These are phyloP conservation scores for Amaranthus cruentus DNA, from an alignment of 148 eudicot species.

Conservation along the genomic window DNA sequence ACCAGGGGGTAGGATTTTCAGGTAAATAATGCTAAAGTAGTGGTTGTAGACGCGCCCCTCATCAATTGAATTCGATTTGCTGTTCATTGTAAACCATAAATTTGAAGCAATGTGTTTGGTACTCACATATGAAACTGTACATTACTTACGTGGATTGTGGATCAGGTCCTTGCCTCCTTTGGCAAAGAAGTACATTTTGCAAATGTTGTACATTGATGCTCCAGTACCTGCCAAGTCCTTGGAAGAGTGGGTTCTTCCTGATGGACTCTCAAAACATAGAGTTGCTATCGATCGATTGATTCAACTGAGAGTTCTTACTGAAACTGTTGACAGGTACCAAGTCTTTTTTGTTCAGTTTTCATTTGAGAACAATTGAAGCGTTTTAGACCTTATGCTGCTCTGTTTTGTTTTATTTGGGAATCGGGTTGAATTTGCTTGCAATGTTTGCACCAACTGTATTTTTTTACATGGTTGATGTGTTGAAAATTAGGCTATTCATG, in stretches of 20 bases:
- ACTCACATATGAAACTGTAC: neutral
- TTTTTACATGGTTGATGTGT: neutral
- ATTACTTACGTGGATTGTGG: slow-evolving; percentile 13
- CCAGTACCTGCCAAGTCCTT: slow-evolving; percentile 60
- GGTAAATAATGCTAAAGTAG: too few relatives aligned
- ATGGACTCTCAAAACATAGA: slow-evolving; percentile 76
- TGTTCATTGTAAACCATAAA: too few relatives aligned
- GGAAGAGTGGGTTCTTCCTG: slow-evolving; percentile 92
- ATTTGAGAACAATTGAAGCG: neutral
- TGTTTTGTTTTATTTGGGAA: neutral
- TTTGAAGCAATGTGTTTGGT: too few relatives aligned
- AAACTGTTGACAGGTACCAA: slow-evolving; percentile 66
- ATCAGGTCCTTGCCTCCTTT: slow-evolving; percentile 88
- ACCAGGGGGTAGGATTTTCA: too few relatives aligned
- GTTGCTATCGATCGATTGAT: slow-evolving; percentile 80
- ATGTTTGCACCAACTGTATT: neutral
- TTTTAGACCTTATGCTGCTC: neutral
- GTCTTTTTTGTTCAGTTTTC: slow-evolving; percentile 7
- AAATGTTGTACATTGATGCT: slow-evolving; percentile 65
- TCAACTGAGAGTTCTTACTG: slow-evolving; percentile 70
- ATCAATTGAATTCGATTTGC: too few relatives aligned
- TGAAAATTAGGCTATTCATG: neutral
- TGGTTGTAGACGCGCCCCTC: too few relatives aligned
- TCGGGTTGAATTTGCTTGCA: neutral
- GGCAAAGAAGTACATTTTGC: slow-evolving; percentile 80